Evolutionary conservation across 768 basidiomycete species (phyloP).

Genomic region (Psilocybe cubensis): DNA sequence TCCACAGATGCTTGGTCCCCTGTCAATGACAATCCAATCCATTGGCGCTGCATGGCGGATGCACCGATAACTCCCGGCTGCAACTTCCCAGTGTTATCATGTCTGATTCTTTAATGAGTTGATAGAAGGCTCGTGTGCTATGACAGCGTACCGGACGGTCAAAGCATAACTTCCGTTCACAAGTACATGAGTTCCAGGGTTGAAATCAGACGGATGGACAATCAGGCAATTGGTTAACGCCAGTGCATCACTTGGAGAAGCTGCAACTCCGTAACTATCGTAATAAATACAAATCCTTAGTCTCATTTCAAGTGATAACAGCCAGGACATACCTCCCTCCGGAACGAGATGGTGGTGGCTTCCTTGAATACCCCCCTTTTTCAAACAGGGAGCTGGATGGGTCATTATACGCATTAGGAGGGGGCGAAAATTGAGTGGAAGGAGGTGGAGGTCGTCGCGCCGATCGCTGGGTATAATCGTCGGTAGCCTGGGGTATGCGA

Average conservation of each 20-base stretch:
- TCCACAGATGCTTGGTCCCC: conserved; percentile 81
- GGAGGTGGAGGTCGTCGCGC: conserved; percentile 41
- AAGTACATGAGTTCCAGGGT: conserved; percentile 70
- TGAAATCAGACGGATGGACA: conserved; percentile 79
- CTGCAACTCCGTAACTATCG: conserved; percentile 58
- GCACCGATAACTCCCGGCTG: conserved; percentile 74
- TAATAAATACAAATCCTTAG: background rate
- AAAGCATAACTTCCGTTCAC: conserved; percentile 73
- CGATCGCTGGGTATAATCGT: conserved; percentile 29
- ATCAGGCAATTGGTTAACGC: conserved; percentile 84
- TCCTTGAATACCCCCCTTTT: conserved; percentile 48
- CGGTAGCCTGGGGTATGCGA: conserved; percentile 35
- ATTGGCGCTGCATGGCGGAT: conserved; percentile 80
- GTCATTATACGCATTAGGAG: conserved; percentile 53
- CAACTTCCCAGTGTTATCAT: conserved; percentile 78
- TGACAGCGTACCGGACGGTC: conserved; percentile 64
- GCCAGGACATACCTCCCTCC: conserved; percentile 32
- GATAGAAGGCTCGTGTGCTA: background rate
- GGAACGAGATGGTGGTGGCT: conserved; percentile 36
- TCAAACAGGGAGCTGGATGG: conserved; percentile 52
- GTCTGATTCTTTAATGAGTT: conserved; percentile 43
- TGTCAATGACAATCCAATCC: conserved; percentile 81
- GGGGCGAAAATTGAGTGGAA: conserved; percentile 42
- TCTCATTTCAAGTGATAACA: background rate
- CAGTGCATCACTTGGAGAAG: conserved; percentile 64